Evolutionary conservation across 352 stramenopile species (phyloP).

Genomic region (Saprolegnia diclina): DNA sequence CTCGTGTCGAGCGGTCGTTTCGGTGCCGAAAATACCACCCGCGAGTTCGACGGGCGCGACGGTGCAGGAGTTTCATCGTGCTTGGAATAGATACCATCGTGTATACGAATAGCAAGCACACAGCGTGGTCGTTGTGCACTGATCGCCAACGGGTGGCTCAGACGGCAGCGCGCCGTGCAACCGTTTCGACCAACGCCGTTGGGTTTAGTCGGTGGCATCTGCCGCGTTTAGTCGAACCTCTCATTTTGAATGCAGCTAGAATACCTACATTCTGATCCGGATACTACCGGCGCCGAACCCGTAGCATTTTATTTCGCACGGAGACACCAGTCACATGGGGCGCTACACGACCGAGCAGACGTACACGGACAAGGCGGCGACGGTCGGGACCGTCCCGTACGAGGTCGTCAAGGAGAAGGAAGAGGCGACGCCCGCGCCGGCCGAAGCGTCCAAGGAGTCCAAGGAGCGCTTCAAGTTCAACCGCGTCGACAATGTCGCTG

Average conservation of each 20-base stretch:
- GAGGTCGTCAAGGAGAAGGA: slow-evolving; percentile 1
- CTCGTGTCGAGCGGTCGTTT: too few species aligned
- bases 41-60: too few species aligned
- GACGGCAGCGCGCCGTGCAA: too few species aligned
- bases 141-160: too few species aligned
- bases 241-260: neutral
- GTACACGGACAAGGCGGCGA: slow-evolving; percentile 76
- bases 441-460: slow-evolving; percentile 29
- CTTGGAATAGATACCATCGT: too few species aligned
- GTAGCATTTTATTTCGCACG: neutral
- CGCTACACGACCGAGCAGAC: slow-evolving; percentile 79
- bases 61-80: too few species aligned
- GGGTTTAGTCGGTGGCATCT: neutral
- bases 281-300: neutral
- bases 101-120: too few species aligned
- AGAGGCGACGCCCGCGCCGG: neutral
- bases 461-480: slow-evolving; percentile 58
- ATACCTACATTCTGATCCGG: neutral
- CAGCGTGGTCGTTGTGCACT: too few species aligned
- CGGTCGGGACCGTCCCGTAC: slow-evolving; percentile 64
- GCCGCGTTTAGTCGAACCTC: neutral
- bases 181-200: too few species aligned
- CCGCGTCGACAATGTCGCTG: slow-evolving; percentile 93
- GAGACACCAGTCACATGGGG: slow-evolving; percentile 36
- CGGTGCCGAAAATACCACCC: too few species aligned